These are phyloP conservation scores for Musa acuminata DNA, from an alignment of 176 grass and related monocot genomes.

Conservation along the genomic window DNA sequence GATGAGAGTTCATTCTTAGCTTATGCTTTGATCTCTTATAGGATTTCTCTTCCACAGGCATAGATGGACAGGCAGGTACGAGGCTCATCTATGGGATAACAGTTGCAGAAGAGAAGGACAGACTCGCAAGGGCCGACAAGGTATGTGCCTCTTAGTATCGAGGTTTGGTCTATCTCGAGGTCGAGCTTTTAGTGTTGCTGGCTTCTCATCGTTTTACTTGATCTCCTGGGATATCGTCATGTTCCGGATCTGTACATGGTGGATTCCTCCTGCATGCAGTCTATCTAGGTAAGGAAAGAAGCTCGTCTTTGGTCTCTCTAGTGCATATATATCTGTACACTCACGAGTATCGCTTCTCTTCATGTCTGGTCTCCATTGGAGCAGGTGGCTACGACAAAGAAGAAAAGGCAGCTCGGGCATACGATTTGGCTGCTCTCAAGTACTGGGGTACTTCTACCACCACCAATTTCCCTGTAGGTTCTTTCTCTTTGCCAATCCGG, in stretches of 20 bases:
- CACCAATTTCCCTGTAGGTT: conserved; percentile 57
- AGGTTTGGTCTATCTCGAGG: too few species aligned
- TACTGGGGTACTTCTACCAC: conserved; percentile 68
- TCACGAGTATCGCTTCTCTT: neutral
- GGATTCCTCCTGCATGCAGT: conserved; percentile 30
- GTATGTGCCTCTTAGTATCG: conserved; percentile 14
- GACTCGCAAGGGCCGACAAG: conserved; percentile 65
- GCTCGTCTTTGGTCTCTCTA: neutral
- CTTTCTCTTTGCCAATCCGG: neutral
- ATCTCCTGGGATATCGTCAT: neutral
- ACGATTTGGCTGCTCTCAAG: conserved; percentile 68
- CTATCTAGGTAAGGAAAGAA: conserved; percentile 51
- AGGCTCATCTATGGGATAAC: conserved; percentile 83
- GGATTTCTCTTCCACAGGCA: conserved; percentile 30
- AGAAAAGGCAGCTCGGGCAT: conserved; percentile 70
- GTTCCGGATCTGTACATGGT: neutral
- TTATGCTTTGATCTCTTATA: too few species aligned
- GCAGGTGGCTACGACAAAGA: conserved; percentile 74
- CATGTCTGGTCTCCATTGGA: neutral
- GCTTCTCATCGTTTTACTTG: neutral
- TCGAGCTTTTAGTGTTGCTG: neutral
- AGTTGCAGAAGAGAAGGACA: conserved; percentile 79
- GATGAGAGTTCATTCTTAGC: too few species aligned
- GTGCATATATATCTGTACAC: neutral
- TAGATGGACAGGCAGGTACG: conserved; percentile 76